Base-by-base conservation (phyloP, 495 filamentous ascomycete genomes). In the Lentithecium fluviatile region DNA sequence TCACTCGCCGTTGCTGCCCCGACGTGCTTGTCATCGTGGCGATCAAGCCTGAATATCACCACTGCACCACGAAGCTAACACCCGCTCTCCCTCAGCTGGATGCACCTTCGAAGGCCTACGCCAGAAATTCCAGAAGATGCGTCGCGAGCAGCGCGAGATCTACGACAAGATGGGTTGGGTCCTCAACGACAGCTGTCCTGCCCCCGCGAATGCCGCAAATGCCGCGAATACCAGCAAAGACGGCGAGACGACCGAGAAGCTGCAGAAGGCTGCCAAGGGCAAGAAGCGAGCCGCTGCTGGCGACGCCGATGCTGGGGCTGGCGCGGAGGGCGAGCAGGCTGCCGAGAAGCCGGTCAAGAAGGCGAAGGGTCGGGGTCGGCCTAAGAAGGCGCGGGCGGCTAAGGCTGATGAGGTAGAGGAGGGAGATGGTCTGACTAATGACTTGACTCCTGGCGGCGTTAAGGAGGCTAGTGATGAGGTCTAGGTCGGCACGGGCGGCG, bases 131-230 rank as follows among this genome's bases (percentile, higher is more conserved):
- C 15, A 19, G 10, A 57, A 58, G 25, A 20, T 64, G 34, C 60
- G 53, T 38, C 20, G 15, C 59, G 59, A 62, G 51, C 52, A 62
- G n/a, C 24, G 29, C 25, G 56, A 62, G 32, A 4, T 51, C 19
- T 25, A 32, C 42, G 42, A 45, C 5, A 40, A 61, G 26, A n/a
- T 52, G 20, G 56, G 58, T 21, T 47, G 48, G 40, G n/a, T 25
- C 3, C 11, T 47, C 20, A 38, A 38, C 19, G 40, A 24, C 29
- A 32, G 29, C 29, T 37, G 19, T 6, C 23, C 23, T n/a, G 17
- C 15, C 20, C 19, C 42, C 25, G 10, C 17, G 26, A 46, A 7
- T 25, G 10, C 56, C 32, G 26, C 29, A 26, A 26, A 54, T 21
- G 21, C 15, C 6, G 45, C 43, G 38, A 29, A 12, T 1, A 20